Conservation (phyloP, 352 stramenopile species). For the Pythium chondricola region DNA sequence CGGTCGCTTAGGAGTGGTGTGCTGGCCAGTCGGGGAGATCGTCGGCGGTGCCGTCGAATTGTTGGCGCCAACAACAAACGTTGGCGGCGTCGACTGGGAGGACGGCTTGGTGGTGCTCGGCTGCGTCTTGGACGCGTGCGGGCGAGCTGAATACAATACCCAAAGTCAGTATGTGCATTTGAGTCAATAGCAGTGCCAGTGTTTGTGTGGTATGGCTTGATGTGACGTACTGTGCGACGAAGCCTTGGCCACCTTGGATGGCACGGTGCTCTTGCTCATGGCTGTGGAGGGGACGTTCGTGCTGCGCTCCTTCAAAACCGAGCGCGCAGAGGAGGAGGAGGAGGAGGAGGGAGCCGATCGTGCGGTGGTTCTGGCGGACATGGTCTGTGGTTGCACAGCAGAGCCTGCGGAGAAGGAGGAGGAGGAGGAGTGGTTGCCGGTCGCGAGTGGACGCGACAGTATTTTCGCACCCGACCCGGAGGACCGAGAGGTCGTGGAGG, state of each 20-base stretch:
- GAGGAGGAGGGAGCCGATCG: background rate
- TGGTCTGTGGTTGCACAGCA: background rate
- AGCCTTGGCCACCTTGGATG: slow-evolving; percentile 5
- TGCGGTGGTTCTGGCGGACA: background rate
- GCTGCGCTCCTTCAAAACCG: slow-evolving; percentile 10
- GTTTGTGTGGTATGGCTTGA: too few species aligned
- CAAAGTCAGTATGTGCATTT: background rate
- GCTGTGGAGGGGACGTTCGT: slow-evolving; percentile 4
- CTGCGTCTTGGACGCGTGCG: background rate
- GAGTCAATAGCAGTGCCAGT: too few species aligned
- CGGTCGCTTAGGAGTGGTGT: slow-evolving; percentile 1
- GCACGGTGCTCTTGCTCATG: too few species aligned
- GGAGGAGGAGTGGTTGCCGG: too few species aligned
- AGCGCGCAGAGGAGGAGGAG: background rate
- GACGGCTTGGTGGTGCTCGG: too few species aligned
- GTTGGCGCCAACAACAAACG: background rate
- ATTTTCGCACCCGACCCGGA: background rate
- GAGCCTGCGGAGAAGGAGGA: background rate
- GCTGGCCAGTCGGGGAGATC: slow-evolving; percentile 8
- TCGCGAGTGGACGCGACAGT: slow-evolving; percentile 2
- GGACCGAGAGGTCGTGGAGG: background rate
- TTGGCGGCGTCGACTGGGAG: slow-evolving; percentile 5
- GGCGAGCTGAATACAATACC: too few species aligned
- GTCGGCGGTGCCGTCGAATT: background rate
- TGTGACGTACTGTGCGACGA: too few species aligned